Evolutionary conservation across 2,329 filamentous ascomycete species (phyloP).

Genomic region (Penicillium sp.): DNA sequence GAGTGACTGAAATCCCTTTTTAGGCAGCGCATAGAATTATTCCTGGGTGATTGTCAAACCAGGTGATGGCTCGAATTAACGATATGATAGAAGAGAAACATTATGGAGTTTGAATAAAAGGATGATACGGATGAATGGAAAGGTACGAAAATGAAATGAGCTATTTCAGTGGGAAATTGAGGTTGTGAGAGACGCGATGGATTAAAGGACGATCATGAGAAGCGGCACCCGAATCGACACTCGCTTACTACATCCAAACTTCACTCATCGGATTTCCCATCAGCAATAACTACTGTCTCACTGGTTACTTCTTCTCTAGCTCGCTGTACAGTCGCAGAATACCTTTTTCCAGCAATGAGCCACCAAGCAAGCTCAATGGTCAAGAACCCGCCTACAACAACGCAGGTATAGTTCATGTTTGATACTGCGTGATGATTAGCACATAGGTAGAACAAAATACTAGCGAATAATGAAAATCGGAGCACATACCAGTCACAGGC

Average conservation of each 20-base stretch:
- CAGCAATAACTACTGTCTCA: not conserved
- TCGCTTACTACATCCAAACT: not conserved
- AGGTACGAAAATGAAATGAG: not conserved
- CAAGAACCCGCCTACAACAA: constrained; percentile 44
- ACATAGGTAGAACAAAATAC: not conserved
- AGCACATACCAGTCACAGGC: constrained; percentile 31
- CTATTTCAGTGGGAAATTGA: not conserved
- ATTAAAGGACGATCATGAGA: not conserved
- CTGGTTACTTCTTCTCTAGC: constrained; percentile 54
- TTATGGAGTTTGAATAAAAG: not conserved
- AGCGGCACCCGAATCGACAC: not conserved
- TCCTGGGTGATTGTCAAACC: no score
- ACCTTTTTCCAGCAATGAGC: constrained; percentile 42
- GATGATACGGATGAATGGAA: not conserved
- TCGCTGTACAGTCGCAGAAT: constrained; percentile 40
- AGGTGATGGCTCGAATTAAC: not conserved
- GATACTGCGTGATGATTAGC: constrained; percentile 12
- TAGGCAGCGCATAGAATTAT: no score
- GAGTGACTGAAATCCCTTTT: no score
- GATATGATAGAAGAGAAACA: not conserved
- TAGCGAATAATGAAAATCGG: not conserved
- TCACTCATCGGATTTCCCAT: not conserved
- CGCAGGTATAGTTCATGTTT: constrained; percentile 53
- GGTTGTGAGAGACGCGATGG: not conserved
- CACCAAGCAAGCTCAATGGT: constrained; percentile 43